Evolutionary conservation across 345 rosid species (phyloP).

Genomic region (Populus davidiana): DNA sequence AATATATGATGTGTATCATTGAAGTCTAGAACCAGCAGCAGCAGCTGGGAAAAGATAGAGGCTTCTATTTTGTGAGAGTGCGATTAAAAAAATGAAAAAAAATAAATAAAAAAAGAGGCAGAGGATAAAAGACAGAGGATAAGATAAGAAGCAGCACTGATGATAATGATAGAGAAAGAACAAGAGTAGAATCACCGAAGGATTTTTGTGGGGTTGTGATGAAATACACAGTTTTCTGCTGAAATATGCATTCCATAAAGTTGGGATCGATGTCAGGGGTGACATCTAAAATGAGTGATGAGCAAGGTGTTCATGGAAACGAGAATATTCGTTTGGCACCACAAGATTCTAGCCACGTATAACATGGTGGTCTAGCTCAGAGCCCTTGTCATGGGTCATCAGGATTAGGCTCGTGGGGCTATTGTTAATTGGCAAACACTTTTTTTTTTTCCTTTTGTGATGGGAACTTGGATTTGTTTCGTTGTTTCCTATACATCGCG

Average conservation of each 20-base stretch:
- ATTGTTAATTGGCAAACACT: not conserved
- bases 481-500: not conserved
- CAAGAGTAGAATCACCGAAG: not conserved
- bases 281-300: not conserved
- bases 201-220: not conserved
- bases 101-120: too few species aligned
- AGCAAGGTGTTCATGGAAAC: not conserved
- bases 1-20: not conserved
- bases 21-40: not conserved
- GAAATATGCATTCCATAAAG: not conserved
- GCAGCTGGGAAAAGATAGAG: not conserved
- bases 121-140: not conserved
- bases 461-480: not conserved
- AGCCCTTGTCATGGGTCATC: not conserved
- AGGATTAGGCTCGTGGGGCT: not conserved
- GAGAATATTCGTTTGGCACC: not conserved
- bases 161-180: not conserved
- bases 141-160: not conserved
- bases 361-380: not conserved
- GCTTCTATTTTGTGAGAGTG: not conserved
- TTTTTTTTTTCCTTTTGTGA: not conserved
- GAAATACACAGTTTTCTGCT: not conserved
- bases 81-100: not conserved
- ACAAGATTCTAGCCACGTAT: not conserved
- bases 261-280: not conserved